Conservation (phyloP, 2,329 filamentous ascomycete species). For the Fusarium subglutinans region DNA sequence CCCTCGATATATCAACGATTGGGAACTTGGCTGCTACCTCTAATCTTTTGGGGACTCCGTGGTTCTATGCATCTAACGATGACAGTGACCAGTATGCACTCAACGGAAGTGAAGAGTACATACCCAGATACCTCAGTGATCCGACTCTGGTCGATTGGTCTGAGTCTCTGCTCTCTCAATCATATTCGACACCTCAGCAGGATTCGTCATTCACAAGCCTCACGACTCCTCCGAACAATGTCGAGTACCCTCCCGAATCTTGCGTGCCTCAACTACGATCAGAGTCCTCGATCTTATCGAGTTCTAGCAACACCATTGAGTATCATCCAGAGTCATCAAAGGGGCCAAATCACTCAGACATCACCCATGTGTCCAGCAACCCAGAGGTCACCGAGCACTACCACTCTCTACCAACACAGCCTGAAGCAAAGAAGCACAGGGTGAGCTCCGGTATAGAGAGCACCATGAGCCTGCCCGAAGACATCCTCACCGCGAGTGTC, state of each 20-base stretch:
- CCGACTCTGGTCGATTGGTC: background rate
- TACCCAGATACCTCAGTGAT: background rate
- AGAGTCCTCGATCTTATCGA: rapidly evolving
- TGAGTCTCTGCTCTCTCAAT: background rate
- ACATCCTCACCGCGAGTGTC: background rate
- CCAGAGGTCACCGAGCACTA: background rate
- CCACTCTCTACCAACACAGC: background rate
- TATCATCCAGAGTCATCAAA: background rate
- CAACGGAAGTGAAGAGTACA: background rate
- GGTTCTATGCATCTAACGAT: background rate
- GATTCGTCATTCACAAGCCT: background rate
- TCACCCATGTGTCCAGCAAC: background rate
- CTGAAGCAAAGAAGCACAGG: background rate
- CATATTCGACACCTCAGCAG: background rate
- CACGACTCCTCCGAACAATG: background rate
- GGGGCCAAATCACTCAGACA: background rate
- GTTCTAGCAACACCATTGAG: background rate
- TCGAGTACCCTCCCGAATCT: background rate
- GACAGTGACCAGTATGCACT: background rate
- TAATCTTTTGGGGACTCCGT: background rate
- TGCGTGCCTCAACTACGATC: background rate
- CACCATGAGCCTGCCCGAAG: background rate
- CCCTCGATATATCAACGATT: background rate
- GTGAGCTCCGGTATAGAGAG: background rate
- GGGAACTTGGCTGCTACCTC: background rate